A percentile compares a stretch with the other conserved stretches of the same genome.
Evolutionary conservation across 2,329 filamentous ascomycete species (phyloP).

Genomic region (Aspergillus niger): DNA sequence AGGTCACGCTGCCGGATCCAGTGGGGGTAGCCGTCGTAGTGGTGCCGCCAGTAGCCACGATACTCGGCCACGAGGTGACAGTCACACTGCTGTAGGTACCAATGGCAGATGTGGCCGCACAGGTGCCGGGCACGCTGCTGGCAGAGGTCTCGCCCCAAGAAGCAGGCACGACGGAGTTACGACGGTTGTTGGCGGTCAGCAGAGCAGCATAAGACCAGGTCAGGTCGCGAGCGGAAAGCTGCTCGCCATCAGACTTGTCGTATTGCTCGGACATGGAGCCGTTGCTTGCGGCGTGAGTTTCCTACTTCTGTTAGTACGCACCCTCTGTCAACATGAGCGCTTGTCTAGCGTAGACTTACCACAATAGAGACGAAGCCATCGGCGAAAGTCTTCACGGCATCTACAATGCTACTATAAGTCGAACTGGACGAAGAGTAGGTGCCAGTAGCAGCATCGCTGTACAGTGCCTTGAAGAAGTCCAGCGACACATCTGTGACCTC

Average conservation of each 20-base stretch:
- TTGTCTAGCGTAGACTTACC: slow-evolving; percentile 19
- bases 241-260: slow-evolving; percentile 35
- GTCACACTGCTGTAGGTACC: slow-evolving; percentile 39
- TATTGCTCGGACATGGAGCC: slow-evolving; percentile 46
- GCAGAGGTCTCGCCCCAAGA: slow-evolving; percentile 38
- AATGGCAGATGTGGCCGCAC: slow-evolving; percentile 32
- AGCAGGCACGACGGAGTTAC: slow-evolving; percentile 35
- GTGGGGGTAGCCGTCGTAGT: slow-evolving; percentile 29
- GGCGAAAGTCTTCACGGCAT: slow-evolving; percentile 64
- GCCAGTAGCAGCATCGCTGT: slow-evolving; percentile 59
- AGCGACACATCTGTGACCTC: slow-evolving; percentile 66
- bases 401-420: slow-evolving; percentile 58
- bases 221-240: slow-evolving; percentile 44
- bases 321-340: neutral
- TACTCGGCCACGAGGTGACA: slow-evolving; percentile 35
- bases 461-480: slow-evolving; percentile 70
- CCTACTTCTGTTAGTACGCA: slow-evolving; percentile 15
- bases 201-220: slow-evolving; percentile 51
- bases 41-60: slow-evolving; percentile 35
- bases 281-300: slow-evolving; percentile 30
- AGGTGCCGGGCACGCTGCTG: slow-evolving; percentile 34
- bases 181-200: slow-evolving; percentile 39
- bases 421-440: slow-evolving; percentile 63
- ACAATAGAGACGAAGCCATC: slow-evolving; percentile 57
- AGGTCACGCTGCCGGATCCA: slow-evolving; percentile 36